phyloP scores from a whole-genome alignment of 352 stramenopile genomes.

The Globisporangium recalcitrans region DNA sequence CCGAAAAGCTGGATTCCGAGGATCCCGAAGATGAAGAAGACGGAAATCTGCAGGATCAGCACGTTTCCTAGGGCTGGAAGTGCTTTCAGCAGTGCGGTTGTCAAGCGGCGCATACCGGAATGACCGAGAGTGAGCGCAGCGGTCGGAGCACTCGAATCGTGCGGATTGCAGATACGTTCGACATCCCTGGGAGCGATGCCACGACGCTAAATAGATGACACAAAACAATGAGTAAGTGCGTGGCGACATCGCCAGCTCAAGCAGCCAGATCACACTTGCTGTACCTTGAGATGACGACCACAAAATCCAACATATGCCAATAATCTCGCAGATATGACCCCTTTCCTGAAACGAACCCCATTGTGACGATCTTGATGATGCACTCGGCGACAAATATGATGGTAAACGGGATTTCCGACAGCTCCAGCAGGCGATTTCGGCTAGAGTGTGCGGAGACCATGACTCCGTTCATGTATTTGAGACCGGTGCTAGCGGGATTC shows the following conservation, averaged over 20 bases:
- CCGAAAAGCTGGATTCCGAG: conserved; percentile 86
- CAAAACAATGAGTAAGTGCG: not conserved
- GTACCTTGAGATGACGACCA: conserved; percentile 86
- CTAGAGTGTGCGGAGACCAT: conserved; percentile 39
- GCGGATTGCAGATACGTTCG: conserved; percentile 77
- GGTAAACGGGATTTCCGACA: conserved; percentile 84
- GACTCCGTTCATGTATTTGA: conserved; percentile 28
- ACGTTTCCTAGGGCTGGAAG: conserved; percentile 85
- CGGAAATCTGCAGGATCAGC: conserved; percentile 86
- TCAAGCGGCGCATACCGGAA: conserved; percentile 76
- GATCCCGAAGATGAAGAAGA: conserved; percentile 91
- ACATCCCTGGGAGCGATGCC: conserved; percentile 47
- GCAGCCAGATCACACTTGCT: not conserved
- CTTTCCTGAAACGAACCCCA: conserved; percentile 60
- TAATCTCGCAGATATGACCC: conserved; percentile 77
- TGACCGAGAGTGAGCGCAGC: conserved; percentile 84
- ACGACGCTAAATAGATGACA: conserved; percentile 33
- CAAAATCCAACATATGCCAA: conserved; percentile 92
- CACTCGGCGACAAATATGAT: conserved; percentile 85
- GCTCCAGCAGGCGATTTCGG: conserved; percentile 55
- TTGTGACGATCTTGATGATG: conserved; percentile 88
- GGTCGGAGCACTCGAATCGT: conserved; percentile 87
- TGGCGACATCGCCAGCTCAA: not conserved
- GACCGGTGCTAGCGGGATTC: conserved; percentile 52
- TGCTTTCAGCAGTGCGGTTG: conserved; percentile 79